These are phyloP conservation scores for Gastrolobium bilobum DNA, from an alignment of 306 rosid genomes.

Conservation along the genomic window DNA sequence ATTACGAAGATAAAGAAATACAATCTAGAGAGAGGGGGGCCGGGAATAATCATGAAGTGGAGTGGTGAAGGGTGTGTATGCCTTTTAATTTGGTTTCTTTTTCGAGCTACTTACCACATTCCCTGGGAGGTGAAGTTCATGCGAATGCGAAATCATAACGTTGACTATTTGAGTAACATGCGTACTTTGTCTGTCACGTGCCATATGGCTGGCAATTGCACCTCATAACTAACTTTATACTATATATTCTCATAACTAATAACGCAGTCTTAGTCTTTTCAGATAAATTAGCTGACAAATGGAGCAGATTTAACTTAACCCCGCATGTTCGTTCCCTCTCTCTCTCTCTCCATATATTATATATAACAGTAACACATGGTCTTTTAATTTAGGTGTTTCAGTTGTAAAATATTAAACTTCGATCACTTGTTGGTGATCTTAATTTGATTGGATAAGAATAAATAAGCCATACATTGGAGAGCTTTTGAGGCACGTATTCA, in stretches of 20 bases:
- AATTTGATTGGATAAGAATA: conserved; percentile 15
- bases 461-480: background rate
- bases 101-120: conserved; percentile 54
- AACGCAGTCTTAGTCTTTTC: conserved; percentile 29
- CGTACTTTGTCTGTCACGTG: conserved; percentile 62
- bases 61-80: conserved; percentile 21
- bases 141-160: conserved; percentile 67
- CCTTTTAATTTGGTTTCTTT: conserved; percentile 42
- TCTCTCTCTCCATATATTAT: too few relatives aligned
- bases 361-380: background rate
- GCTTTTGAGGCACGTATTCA: background rate
- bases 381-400: conserved; percentile 5
- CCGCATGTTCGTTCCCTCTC: background rate
- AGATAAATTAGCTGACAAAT: conserved; percentile 10
- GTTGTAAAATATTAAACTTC: background rate
- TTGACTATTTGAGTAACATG: conserved; percentile 63
- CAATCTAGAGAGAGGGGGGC: background rate
- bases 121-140: conserved; percentile 52
- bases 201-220: conserved; percentile 32
- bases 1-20: background rate
- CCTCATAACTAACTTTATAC: conserved; percentile 28
- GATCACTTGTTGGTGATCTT: background rate
- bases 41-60: conserved; percentile 30
- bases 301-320: background rate
- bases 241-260: conserved; percentile 27